A percentile compares a stretch with the other conserved stretches of the same genome.
Evolutionary conservation across 352 stramenopile species (phyloP).

Genomic region (Elongisporangium prolatum): DNA sequence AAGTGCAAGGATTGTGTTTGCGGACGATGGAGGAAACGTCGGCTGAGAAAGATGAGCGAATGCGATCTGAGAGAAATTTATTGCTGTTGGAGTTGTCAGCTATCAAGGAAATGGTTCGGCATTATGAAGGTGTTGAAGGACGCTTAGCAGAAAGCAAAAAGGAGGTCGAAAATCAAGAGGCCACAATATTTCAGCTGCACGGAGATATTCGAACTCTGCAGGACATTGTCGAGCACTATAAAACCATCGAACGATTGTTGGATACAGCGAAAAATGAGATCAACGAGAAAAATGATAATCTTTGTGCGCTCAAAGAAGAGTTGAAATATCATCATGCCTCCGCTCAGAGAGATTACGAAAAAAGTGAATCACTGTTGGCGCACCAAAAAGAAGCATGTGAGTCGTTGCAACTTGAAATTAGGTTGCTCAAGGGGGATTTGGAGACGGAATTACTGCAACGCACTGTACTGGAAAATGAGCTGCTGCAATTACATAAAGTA

Average conservation of each 20-base stretch:
- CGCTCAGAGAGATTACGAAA: conserved; percentile 1
- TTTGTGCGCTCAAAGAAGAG: conserved; percentile 12
- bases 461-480: neutral
- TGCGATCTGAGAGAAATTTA: conserved; percentile 38
- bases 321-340: neutral
- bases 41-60: conserved; percentile 38
- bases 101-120: conserved; percentile 29
- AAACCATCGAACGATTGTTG: conserved; percentile 1
- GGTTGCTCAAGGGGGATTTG: neutral
- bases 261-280: conserved; percentile 14
- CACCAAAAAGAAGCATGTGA: neutral
- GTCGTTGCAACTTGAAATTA: neutral
- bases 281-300: conserved; percentile 4
- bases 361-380: conserved; percentile 1
- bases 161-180: conserved; percentile 6
- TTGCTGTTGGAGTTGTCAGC: conserved; percentile 38
- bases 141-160: conserved; percentile 13
- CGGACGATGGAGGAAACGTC: conserved; percentile 22
- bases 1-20: conserved; percentile 31
- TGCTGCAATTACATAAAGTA: neutral
- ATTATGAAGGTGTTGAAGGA: conserved; percentile 35
- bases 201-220: conserved; percentile 5
- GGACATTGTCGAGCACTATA: conserved; percentile 5
- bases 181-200: neutral
- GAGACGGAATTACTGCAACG: neutral